phyloP scores from a whole-genome alignment of 768 basidiomycete genomes.

The Psilocybe cyanescens region DNA sequence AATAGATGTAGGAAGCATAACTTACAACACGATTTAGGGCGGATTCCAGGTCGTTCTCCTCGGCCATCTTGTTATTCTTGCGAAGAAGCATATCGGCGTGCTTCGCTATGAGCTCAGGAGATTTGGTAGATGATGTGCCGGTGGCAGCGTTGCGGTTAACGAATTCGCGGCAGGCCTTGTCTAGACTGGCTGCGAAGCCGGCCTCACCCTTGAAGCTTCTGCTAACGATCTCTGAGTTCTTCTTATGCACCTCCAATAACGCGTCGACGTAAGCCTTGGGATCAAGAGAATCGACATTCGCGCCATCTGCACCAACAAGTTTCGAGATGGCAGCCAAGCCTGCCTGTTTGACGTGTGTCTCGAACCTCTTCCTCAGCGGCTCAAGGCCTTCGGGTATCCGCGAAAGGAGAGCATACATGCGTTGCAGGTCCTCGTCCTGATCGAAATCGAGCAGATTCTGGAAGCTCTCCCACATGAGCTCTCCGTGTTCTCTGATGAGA shows the following conservation, averaged over 20 bases:
- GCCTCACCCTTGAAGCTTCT: conserved; percentile 94
- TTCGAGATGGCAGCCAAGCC: conserved; percentile 87
- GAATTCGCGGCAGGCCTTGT: conserved; percentile 97
- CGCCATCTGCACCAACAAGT: conserved; percentile 65
- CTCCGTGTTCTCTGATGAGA: conserved; percentile 88
- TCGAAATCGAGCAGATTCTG: conserved; percentile 92
- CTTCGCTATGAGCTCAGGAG: conserved; percentile 93
- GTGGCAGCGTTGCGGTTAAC: conserved; percentile 95
- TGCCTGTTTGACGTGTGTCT: conserved; percentile 92
- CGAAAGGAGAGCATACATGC: conserved; percentile 95
- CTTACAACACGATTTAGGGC: conserved; percentile 91
- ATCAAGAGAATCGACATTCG: conserved; percentile 73
- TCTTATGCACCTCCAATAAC: conserved; percentile 88
- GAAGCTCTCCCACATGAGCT: conserved; percentile 96
- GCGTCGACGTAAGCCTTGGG: conserved; percentile 97
- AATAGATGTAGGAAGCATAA: neutral
- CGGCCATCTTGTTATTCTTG: conserved; percentile 97
- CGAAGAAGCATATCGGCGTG: conserved; percentile 90
- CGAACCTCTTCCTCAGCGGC: conserved; percentile 91
- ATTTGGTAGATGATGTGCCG: conserved; percentile 85
- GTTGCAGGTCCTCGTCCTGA: conserved; percentile 93
- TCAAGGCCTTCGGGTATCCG: conserved; percentile 94
- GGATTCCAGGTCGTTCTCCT: conserved; percentile 91
- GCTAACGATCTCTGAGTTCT: conserved; percentile 91
- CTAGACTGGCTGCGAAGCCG: conserved; percentile 93